These are phyloP conservation scores for Lophiotrema nucula DNA, from an alignment of 495 filamentous ascomycete species.

Conservation along the genomic window DNA sequence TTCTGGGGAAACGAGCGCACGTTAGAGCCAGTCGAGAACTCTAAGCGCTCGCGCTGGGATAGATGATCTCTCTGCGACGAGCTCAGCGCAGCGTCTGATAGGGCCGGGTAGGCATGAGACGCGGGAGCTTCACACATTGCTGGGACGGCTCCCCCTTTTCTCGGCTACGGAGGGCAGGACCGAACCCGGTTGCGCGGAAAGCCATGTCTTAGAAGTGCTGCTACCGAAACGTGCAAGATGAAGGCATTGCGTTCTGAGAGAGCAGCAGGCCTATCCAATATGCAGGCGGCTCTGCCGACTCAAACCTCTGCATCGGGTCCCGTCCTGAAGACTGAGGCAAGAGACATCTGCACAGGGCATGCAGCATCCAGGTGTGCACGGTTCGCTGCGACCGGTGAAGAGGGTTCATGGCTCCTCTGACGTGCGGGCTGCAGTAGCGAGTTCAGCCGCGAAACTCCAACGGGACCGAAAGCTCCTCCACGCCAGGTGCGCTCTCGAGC, in stretches of 20 bases:
- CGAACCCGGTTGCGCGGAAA: slow-evolving; percentile 21
- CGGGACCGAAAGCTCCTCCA: slow-evolving; percentile 14
- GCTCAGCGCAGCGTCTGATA: neutral
- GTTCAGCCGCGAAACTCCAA: neutral
- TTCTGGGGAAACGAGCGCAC: slow-evolving; percentile 2
- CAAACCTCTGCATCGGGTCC: slow-evolving; percentile 1
- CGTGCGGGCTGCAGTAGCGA: slow-evolving; percentile 26
- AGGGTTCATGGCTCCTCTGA: slow-evolving; percentile 16
- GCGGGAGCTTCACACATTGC: neutral
- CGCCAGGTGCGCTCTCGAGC: neutral
- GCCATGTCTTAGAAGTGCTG: slow-evolving; percentile 16
- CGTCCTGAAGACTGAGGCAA: neutral
- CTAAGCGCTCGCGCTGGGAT: slow-evolving; percentile 8
- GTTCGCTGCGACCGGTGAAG: slow-evolving; percentile 28
- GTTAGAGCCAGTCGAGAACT: neutral
- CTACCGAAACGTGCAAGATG: slow-evolving; percentile 20
- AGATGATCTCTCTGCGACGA: slow-evolving; percentile 5
- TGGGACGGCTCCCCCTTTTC: slow-evolving; percentile 11
- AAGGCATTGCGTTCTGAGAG: neutral
- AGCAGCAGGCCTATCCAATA: slow-evolving; percentile 14
- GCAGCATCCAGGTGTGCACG: slow-evolving; percentile 5
- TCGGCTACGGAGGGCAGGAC: slow-evolving; percentile 18
- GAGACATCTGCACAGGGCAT: neutral
- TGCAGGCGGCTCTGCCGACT: slow-evolving; percentile 22
- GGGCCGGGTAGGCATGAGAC: neutral